A percentile compares a stretch with the other conserved stretches of the same genome.
Conservation (phyloP, 2,329 filamentous ascomycete genomes). For the Penicillium sp. region DNA sequence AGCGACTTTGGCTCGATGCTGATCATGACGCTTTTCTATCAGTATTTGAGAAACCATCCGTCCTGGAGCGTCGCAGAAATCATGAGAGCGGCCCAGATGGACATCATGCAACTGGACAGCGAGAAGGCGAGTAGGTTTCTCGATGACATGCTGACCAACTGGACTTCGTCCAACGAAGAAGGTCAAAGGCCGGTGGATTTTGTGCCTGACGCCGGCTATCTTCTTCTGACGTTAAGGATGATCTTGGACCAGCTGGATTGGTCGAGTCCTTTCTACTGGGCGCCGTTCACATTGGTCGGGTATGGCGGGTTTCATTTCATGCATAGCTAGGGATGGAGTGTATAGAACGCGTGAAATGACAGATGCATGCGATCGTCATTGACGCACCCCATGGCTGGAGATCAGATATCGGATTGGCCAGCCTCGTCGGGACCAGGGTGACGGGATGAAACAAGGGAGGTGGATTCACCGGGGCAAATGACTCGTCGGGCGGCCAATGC, state of each 20-base stretch:
- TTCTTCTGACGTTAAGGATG: constrained; percentile 21
- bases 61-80: constrained; percentile 14
- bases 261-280: constrained; percentile 27
- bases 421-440: too few species aligned
- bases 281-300: constrained; percentile 23
- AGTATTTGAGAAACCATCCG: constrained; percentile 14
- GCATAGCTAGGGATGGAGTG: too few species aligned
- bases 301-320: constrained; percentile 24
- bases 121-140: constrained; percentile 18
- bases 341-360: too few species aligned
- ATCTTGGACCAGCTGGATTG: constrained; percentile 24
- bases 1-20: constrained; percentile 28
- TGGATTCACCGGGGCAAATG: too few species aligned
- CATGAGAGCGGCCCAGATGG: constrained; percentile 19
- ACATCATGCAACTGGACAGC: constrained; percentile 19
- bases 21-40: constrained; percentile 27
- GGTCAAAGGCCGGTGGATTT: constrained; percentile 15
- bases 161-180: constrained; percentile 1
- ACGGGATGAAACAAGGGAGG: too few species aligned
- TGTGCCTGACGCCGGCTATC: constrained; percentile 21
- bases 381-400: too few species aligned
- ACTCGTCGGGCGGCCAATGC: too few species aligned
- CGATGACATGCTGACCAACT: constrained; percentile 19
- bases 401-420: too few species aligned
- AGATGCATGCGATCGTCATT: too few species aligned